Evolutionary conservation across 495 filamentous ascomycete species (phyloP).

Genomic region (Penicillium taxi): DNA sequence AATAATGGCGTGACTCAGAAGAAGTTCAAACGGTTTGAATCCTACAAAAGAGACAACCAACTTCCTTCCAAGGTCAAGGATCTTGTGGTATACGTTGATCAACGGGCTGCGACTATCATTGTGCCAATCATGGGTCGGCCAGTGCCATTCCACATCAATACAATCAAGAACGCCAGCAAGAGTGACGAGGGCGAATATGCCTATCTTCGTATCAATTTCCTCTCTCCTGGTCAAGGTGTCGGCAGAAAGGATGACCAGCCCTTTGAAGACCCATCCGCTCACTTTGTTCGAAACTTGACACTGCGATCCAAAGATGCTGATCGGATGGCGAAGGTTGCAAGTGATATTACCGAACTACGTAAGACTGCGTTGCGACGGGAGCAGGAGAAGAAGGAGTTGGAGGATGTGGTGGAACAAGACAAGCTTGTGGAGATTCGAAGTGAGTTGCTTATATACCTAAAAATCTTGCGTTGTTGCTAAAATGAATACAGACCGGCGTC

Average conservation of each 20-base stretch:
- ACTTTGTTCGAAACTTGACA: slow-evolving; percentile 92
- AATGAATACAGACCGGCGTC: slow-evolving; percentile 61
- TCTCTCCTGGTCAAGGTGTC: slow-evolving; percentile 95
- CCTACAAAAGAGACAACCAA: slow-evolving; percentile 97
- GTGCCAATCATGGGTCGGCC: slow-evolving; percentile 96
- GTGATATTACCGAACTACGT: slow-evolving; percentile 87
- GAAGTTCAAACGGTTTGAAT: slow-evolving; percentile 97
- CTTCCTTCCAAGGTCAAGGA: slow-evolving; percentile 76
- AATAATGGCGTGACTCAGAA: slow-evolving; percentile 88
- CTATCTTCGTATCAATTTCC: slow-evolving; percentile 91
- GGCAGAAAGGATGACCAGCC: slow-evolving; percentile 97
- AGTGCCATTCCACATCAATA: slow-evolving; percentile 98
- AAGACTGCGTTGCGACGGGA: slow-evolving; percentile 83
- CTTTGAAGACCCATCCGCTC: slow-evolving; percentile 91
- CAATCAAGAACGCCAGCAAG: slow-evolving; percentile 96
- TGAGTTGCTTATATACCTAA: slow-evolving; percentile 33
- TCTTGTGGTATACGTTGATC: slow-evolving; percentile 79
- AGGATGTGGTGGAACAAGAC: slow-evolving; percentile 99
- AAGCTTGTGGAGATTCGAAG: slow-evolving; percentile 88
- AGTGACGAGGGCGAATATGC: slow-evolving; percentile 91
- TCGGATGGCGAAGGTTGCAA: slow-evolving; percentile 79
- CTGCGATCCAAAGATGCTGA: slow-evolving; percentile 84
- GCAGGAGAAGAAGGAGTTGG: slow-evolving; percentile 98
- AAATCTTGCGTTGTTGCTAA: slow-evolving; percentile 4
- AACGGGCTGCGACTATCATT: slow-evolving; percentile 80